Base-by-base conservation (phyloP, 1,284 basidiomycete species). In the Trametes versicolor region DNA sequence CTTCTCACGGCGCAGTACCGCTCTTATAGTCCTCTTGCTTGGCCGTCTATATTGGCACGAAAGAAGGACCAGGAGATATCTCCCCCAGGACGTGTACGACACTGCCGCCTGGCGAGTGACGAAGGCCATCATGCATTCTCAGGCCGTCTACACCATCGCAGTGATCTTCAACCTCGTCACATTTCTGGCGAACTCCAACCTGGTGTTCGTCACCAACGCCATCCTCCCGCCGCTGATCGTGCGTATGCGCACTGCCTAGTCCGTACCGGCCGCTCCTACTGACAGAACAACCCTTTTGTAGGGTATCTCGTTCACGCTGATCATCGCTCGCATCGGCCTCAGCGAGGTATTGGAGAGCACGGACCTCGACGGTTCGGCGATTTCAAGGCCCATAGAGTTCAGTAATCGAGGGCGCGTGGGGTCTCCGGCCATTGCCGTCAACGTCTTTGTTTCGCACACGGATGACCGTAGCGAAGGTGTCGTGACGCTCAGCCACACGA, bases 261-360 rank as follows among this genome's bases (percentile, higher is more conserved):
- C n/a, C n/a, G n/a, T n/a, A n/a, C n/a, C n/a, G 29, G 29, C 29
- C 29, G 29, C n/a, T n/a, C n/a, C 3, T 32, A 8, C 29, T 32
- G 4, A 48, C 8, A 9, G 21, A 5, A 48, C 23, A 9, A 9
- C 45, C 9, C 6, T 21, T 32, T 5, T 13, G 5, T 13, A 60
- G 58, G 58, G 50, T 1, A 32, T 60, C 2, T 51, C 58, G 2
- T 60, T 60, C 39, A 52, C 58, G 10, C 23, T 53, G 10, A 60
- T 60, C 37, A 60, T 60, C 21, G 21, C 23, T 9, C 49, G 50
- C 27, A 47, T 60, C n/a, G 58, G 58, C 1, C 19, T 60, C 10
- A 45, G 50, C 29, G 57, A 58, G 25, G 45, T 27, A 4, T 17
- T 48, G 37, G 37, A 10, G 15, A 39, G 37, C 12, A 39, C 37